Percentiles rank a stretch among this genome's conserved stretches.
These are phyloP conservation scores for Fusarium odoratissimum DNA, from an alignment of 2,329 filamentous ascomycete genomes.

Conservation along the genomic window DNA sequence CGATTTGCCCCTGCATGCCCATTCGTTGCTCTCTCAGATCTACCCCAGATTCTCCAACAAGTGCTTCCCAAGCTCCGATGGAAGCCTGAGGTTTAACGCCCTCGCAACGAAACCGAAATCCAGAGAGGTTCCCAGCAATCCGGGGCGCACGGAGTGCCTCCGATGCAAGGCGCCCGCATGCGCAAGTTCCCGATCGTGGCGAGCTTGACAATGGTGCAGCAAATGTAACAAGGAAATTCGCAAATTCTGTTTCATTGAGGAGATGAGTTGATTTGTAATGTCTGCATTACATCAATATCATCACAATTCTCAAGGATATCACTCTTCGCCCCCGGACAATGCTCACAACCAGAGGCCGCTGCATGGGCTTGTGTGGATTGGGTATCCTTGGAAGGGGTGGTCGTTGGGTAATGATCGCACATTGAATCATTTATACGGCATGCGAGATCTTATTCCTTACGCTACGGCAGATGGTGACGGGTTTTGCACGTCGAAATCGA, in stretches of 20 bases:
- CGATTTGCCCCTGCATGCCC: not conserved
- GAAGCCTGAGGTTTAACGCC: constrained; percentile 18
- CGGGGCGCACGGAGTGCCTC: not conserved
- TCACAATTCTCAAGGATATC: not conserved
- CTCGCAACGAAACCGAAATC: constrained; percentile 25
- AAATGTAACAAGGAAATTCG: constrained; percentile 1
- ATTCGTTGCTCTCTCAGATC: constrained; percentile 25
- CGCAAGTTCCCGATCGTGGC: constrained; percentile 31
- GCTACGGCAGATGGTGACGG: not conserved
- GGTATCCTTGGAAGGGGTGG: not conserved
- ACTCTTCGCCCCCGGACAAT: not conserved
- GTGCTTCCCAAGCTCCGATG: not conserved
- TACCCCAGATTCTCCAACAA: constrained; percentile 27
- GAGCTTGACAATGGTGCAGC: constrained; percentile 10
- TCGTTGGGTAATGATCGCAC: not conserved
- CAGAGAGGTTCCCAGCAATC: not conserved
- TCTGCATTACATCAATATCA: constrained; percentile 25
- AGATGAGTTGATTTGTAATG: constrained; percentile 31
- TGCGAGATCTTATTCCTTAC: not conserved
- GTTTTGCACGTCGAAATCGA: not conserved
- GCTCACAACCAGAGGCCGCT: not conserved
- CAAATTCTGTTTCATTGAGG: constrained; percentile 11
- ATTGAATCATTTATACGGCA: not conserved
- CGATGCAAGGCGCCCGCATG: not conserved
- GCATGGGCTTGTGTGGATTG: not conserved